Base-by-base conservation (phyloP, 148 eudicot species). In the Rhododendron williamsianum region DNA sequence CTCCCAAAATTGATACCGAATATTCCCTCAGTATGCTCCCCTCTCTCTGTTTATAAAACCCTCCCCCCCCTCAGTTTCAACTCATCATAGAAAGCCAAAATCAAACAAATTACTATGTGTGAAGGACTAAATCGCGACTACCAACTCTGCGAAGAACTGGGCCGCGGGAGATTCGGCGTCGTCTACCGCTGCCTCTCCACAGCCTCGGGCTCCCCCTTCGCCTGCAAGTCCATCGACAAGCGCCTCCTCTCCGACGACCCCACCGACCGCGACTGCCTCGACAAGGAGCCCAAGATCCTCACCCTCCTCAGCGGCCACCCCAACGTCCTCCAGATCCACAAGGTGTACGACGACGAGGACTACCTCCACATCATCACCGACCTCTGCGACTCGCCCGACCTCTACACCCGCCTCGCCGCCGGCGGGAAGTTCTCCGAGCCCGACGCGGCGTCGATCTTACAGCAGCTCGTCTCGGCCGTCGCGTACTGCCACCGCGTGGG, bases 121-220 rank as follows among this genome's bases (percentile, higher is more conserved):
- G 89, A 91, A 2, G 82, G 73, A 82, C 87, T 96, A 52, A 91
- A 92, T 19, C 21, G 27, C 60, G 93, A 93, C 36, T 96, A 94
- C 93, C 90, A 94, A 21, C 36, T 96, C 30, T 88, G 91, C 88
- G 93, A 94, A 81, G 98, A 96, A 88, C 89, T 96, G 82, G 98
- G 99, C 45, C 94, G 97, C 23, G 97, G 98, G 19, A 89, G 92
- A 18, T 95, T 96, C 90, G 98, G 97, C 84, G 83, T 90, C 86
- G 94, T 96, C 86, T 86, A 90, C 92, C 95, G 96, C 77, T 95
- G 98, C 84, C 80, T 87, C 84, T 95, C 94, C 13, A 45, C 92
- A 19, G 9, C 60, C 46, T 46, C 91, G 35, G 71, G 7, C 25
- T 5, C 79, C 27, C 86, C 88, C 13, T 91, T 81, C 81, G 98